These are phyloP conservation scores for Soucietia sequanensis DNA, from an alignment of 805 yeast species.

Conservation along the genomic window DNA sequence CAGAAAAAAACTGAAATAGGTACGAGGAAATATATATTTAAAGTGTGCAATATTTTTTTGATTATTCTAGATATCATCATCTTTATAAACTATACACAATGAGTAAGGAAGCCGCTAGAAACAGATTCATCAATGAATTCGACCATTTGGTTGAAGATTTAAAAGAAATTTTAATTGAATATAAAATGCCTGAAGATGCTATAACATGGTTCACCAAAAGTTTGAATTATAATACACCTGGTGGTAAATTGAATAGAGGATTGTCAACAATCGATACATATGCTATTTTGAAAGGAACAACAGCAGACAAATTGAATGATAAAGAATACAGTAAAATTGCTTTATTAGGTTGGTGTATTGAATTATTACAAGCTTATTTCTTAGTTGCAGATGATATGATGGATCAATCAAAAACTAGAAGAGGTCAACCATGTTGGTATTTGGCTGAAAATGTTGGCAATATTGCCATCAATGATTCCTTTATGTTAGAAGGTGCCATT, in stretches of 20 bases:
- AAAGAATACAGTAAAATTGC: slow-evolving; percentile 84
- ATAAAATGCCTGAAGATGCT: slow-evolving; percentile 86
- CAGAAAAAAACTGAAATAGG: no score
- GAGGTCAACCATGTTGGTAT: slow-evolving; percentile 99
- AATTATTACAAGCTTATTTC: slow-evolving; percentile 92
- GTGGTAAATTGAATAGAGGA: slow-evolving; percentile 97
- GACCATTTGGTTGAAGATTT: slow-evolving; percentile 79
- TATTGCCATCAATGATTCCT: slow-evolving; percentile 95
- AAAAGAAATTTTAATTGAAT: slow-evolving; percentile 53
- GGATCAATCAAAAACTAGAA: slow-evolving; percentile 94
- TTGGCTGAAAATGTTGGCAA: slow-evolving; percentile 74
- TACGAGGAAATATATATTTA: no score
- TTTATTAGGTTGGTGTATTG: slow-evolving; percentile 92
- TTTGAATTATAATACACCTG: slow-evolving; percentile 85
- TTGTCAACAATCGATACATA: slow-evolving; percentile 93
- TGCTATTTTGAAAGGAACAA: slow-evolving; percentile 64
- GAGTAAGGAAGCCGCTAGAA: slow-evolving; percentile 42
- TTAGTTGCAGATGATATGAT: slow-evolving; percentile 98
- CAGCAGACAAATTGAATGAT: slow-evolving; percentile 55
- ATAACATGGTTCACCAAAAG: slow-evolving; percentile 76
- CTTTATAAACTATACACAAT: no score
- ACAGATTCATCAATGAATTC: slow-evolving; percentile 64
- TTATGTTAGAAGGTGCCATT: slow-evolving; percentile 94
- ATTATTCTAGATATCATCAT: no score
- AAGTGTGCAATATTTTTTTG: no score